Evolutionary conservation across 2,329 filamentous ascomycete genomes (phyloP).

Genomic region (Arthrobotrys iridis): DNA sequence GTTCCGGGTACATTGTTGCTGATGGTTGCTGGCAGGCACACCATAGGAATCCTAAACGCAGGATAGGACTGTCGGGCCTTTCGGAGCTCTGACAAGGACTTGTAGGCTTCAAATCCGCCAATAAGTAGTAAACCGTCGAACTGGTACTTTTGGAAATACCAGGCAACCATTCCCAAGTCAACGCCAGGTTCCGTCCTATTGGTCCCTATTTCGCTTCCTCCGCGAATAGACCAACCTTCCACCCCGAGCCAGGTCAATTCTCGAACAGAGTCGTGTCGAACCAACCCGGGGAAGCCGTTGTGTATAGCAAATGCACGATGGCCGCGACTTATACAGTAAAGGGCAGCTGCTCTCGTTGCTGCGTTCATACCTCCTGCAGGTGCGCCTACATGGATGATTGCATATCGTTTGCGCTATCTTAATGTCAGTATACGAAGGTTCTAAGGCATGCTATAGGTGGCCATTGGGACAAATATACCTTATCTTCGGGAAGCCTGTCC

Average conservation of each 20-base stretch:
- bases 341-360: constrained; percentile 80
- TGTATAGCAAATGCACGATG: constrained; percentile 92
- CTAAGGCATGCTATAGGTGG: background rate
- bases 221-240: constrained; percentile 93
- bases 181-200: constrained; percentile 92
- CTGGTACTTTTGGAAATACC: constrained; percentile 83
- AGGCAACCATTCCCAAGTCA: constrained; percentile 83
- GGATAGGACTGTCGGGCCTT: constrained; percentile 80
- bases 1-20: constrained; percentile 98
- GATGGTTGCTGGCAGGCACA: constrained; percentile 92
- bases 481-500: constrained; percentile 73
- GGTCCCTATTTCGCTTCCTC: constrained; percentile 96
- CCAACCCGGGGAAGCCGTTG: constrained; percentile 95
- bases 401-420: constrained; percentile 83
- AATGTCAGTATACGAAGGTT: constrained; percentile 55
- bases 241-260: constrained; percentile 92
- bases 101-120: constrained; percentile 96
- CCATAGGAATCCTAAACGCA: constrained; percentile 90
- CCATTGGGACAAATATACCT: constrained; percentile 65
- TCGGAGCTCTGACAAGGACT: constrained; percentile 85
- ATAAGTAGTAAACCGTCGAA: constrained; percentile 93
- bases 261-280: constrained; percentile 89
- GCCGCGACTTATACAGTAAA: constrained; percentile 64
- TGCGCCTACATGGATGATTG: constrained; percentile 95
- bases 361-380: constrained; percentile 99